Base-by-base conservation (phyloP, 1,284 basidiomycete genomes). In the Irpex lacteus region DNA sequence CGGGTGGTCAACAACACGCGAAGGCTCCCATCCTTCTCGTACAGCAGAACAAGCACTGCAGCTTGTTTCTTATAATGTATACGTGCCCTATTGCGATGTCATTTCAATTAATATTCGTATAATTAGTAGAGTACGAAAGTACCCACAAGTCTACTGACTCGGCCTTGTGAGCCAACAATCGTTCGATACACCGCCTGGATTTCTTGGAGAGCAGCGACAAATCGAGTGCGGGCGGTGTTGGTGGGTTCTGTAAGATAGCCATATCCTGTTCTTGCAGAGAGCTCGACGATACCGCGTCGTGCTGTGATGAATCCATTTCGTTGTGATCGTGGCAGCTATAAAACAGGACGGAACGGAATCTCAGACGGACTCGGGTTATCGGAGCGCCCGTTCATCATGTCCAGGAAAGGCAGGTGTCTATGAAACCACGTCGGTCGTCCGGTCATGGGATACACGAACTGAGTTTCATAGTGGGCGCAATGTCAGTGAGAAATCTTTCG, bases 1-100 rank as follows among this genome's bases (percentile, higher is more conserved):
- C 94, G 84, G 1, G 94, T 96, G 0, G 94, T 96, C 57, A 96
- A 79, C 13, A 96, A 79, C 1, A 96, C 93, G 11, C 88, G 84
- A 3, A 96, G 77, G 55, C 83, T 75, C 8, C 83, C 88, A 2
- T 80, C 80, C 32, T 83, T 77, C 72, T 95, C 89, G 69, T 88
- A 96, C 0, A 96, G 77, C 4, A 92, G 78, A 2, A 95, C 85
- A 1, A 96, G 81, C 0, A 96, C 94, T 1, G 91, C 91, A 3
- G 89, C 94, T 3, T 85, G 81, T 69, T 79, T 85, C 54, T 73
- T 75, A 9, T 67, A 70, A 7, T 85, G 78, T 64, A 85, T 80
- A 3, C 67, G 67, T n/a, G 82, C 81, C 55, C 86, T 90, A 66
- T n/a, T 4, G 53, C 54, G 34, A 34, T 26, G 21, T 56, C 32